Conservation (phyloP, 352 stramenopile species). For the Globisporangium carolinianum region DNA sequence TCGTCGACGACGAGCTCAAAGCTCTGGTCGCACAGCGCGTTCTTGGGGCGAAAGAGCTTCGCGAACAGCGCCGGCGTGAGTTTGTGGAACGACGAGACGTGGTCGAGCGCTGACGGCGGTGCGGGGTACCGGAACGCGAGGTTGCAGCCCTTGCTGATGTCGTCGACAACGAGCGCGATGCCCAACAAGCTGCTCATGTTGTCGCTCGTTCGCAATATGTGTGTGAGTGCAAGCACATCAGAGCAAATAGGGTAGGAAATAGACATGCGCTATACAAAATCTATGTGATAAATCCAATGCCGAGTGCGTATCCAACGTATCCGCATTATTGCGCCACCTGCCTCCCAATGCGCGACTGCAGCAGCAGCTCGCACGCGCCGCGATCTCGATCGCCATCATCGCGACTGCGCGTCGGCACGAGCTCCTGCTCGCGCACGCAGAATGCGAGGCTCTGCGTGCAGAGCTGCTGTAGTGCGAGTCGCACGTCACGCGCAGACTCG, state of each 20-base stretch:
- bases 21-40: slow-evolving; percentile 79
- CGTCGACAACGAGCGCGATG: slow-evolving; percentile 81
- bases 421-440: slow-evolving; percentile 33
- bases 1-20: slow-evolving; percentile 87
- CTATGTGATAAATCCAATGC: not conserved
- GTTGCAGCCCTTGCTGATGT: slow-evolving; percentile 86
- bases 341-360: slow-evolving; percentile 1
- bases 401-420: slow-evolving; percentile 18
- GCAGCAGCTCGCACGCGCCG: not conserved
- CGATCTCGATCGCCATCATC: not conserved
- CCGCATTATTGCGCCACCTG: not conserved
- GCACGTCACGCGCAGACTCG: slow-evolving; percentile 7
- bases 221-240: not conserved
- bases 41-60: slow-evolving; percentile 86
- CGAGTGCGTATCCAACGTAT: not conserved
- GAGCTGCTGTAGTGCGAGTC: slow-evolving; percentile 43
- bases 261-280: not conserved
- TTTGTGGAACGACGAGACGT: slow-evolving; percentile 67
- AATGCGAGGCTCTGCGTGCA: slow-evolving; percentile 42
- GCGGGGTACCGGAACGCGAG: slow-evolving; percentile 81
- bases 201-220: not conserved
- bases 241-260: not conserved
- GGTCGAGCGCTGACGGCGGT: slow-evolving; percentile 28
- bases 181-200: slow-evolving; percentile 42
- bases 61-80: slow-evolving; percentile 69